Evolutionary conservation across 768 basidiomycete species (phyloP), one percentile per base, ranked within the genome.

Genomic region (Serendipita indica): DNA sequence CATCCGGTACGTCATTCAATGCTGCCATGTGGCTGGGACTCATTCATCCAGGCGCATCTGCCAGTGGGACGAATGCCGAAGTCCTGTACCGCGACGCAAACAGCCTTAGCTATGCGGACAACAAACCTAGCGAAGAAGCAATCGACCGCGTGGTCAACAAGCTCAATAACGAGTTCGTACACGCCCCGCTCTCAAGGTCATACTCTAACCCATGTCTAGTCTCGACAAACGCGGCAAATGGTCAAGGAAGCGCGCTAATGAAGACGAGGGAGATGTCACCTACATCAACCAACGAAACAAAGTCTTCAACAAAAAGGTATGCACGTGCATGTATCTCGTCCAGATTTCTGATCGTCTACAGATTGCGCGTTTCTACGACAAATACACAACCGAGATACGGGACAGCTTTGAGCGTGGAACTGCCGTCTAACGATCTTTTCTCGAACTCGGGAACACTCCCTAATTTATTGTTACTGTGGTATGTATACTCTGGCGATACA

Each of bases 211-310:
- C 28, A 49, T 57, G 32, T 58, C 2, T 64, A 93, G 90, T 65
- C 81, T 91, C 64, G 89, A 92, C 73, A 88, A 89, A 75, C 86
- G 89, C 69, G 76, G 79, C 67, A 92, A 87, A 67, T 89, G 90
- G 73, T 91, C 88, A 37, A 78, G 91, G 63, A 94, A 94, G 72
- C 77, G 80, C 64, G 79, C 75, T 69, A 91, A 94, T 74, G 92
- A 97, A 65, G 88, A 89, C 57, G 86, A 93, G 61, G 92, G 89
- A 58, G 93, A 97, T 64, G 88, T 99, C 70, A 98, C 92, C 3
- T 99, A 98, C 69, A 99, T 99, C 79, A 99, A 99, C 76, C 90
- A 98, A 71, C 84, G 86, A 71, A 93, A 97, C 71, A 81, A 90
- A 62, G 91, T 96, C 46, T 98, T 96, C 79, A 96, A 97, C 80